phyloP scores from a whole-genome alignment of 2,329 filamentous ascomycete genomes.

The Colletotrichum liriopes region DNA sequence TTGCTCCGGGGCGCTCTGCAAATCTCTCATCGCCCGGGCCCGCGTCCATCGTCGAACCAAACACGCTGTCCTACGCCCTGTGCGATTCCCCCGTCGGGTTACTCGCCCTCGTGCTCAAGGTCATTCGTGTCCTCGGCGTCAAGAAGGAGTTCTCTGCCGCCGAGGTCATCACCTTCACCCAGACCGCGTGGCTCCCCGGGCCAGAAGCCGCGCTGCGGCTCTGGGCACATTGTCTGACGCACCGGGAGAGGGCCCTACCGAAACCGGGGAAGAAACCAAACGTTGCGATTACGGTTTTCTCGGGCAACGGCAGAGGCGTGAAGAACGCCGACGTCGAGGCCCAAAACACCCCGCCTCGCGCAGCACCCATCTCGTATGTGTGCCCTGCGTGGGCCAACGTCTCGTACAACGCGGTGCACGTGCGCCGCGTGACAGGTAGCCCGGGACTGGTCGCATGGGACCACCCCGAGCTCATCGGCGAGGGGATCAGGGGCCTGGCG shows the following conservation, averaged over 20 bases:
- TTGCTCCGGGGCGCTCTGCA: constrained; percentile 11
- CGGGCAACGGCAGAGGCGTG: constrained; percentile 50
- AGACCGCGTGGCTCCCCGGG: constrained; percentile 77
- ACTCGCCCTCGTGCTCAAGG: constrained; percentile 68
- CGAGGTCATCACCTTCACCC: constrained; percentile 73
- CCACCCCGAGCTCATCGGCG: constrained; percentile 61
- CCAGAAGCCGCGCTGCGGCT: constrained; percentile 74
- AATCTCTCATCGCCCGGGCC: constrained; percentile 49
- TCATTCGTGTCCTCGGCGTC: constrained; percentile 59
- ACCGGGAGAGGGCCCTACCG: constrained; percentile 50
- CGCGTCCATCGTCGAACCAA: constrained; percentile 60
- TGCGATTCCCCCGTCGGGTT: constrained; percentile 75
- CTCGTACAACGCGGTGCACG: constrained; percentile 60
- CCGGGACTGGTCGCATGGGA: constrained; percentile 66
- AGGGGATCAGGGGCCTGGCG: constrained; percentile 60
- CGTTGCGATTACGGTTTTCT: constrained; percentile 65
- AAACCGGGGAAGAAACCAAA: constrained; percentile 53
- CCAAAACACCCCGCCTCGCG: constrained; percentile 45
- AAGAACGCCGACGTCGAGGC: constrained; percentile 40
- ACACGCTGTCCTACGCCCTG: constrained; percentile 72
- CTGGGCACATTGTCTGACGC: constrained; percentile 63
- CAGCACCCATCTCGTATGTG: constrained; percentile 53
- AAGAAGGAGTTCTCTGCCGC: constrained; percentile 60
- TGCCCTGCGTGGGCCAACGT: constrained; percentile 66
- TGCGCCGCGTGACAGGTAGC: constrained; percentile 56